These are phyloP conservation scores for Mycogone perniciosa DNA, from an alignment of 2,329 filamentous ascomycete genomes.

Conservation along the genomic window DNA sequence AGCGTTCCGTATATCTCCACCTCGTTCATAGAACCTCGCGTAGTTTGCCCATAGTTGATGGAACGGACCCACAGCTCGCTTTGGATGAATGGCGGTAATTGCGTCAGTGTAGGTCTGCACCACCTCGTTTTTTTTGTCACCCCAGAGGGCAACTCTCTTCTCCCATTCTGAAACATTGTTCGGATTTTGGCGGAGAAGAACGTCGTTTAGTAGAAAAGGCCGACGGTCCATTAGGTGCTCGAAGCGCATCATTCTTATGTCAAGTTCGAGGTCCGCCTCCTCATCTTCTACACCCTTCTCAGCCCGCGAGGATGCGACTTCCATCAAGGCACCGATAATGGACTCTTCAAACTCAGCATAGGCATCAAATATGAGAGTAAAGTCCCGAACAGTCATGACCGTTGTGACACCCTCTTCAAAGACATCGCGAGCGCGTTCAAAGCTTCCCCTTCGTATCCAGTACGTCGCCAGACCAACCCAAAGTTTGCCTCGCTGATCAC, in stretches of 20 bases:
- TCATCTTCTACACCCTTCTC: conserved; percentile 72
- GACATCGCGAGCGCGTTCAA: conserved; percentile 85
- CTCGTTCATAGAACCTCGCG: conserved; percentile 91
- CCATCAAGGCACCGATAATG: conserved; percentile 86
- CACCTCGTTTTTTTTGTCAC: conserved; percentile 82
- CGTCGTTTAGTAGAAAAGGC: conserved; percentile 94
- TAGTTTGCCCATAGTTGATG: conserved; percentile 96
- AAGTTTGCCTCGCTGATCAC: conserved; percentile 88
- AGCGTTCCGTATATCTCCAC: conserved; percentile 76
- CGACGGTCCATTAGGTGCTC: conserved; percentile 96
- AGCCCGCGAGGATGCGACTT: conserved; percentile 72
- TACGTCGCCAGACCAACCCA: conserved; percentile 95
- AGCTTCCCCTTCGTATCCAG: conserved; percentile 89
- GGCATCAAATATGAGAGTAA: conserved; percentile 91
- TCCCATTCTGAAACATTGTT: conserved; percentile 97
- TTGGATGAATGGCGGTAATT: conserved; percentile 86
- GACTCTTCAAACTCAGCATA: conserved; percentile 97
- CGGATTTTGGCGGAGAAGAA: conserved; percentile 88
- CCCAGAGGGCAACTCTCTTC: conserved; percentile 93
- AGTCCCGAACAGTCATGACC: conserved; percentile 97
- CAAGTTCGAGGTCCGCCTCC: conserved; percentile 85
- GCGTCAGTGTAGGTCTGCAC: conserved; percentile 93
- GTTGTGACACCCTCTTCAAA: conserved; percentile 97
- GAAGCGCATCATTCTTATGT: conserved; percentile 95
- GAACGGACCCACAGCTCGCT: conserved; percentile 88